Base-by-base conservation (phyloP, 352 stramenopile genomes). In the Vaucheria bursata region DNA sequence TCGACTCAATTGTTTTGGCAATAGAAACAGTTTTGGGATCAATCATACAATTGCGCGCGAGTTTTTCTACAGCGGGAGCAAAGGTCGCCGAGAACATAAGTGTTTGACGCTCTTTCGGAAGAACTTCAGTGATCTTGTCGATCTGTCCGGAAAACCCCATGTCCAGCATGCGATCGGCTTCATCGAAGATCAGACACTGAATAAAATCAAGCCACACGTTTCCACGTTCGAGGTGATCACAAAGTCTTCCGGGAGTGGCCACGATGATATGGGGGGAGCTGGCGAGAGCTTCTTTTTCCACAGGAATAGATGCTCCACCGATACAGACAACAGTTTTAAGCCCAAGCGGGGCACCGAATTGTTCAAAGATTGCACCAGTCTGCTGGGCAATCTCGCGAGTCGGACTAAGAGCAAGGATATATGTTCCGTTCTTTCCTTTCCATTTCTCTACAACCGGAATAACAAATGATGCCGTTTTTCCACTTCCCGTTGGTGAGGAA, bases 241-340 rank as follows among this genome's bases (percentile, higher is more conserved):
- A 91, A 0, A 97, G 77, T 7, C 92, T 90, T n/a, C n/a, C n/a
- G 0, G 92, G 92, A 29, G 93, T 97, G 32, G 91, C 92, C 37
- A 97, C 90, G 34, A 98, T 93, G 73, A 98, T 86, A 86, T 97
- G 95, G 18, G 96, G 95, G 88, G 97, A 96, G 72, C 94, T 91
- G 35, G 93, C 95, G 49, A 99, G 87, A 29, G 95, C 94, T 71
- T 98, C 95, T 34, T 96, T 90, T 86, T 99, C 94, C 33, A 25
- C 34, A 1, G 97, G 93, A 88, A 97, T 97, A 80, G 98, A 93
- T 68, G 99, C 95, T 35, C 95, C 96, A 73, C 96, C 93, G 70
- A 95, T 12, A 12, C 5, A 5, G 39, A 5, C 5, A 12, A 12
- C 39, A 12, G 39, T 50, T 12, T 50, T 50, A 5, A 50, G 39